Evolutionary conservation across 495 filamentous ascomycete species (phyloP).

Genomic region (Penicillium dipodomyicola): DNA sequence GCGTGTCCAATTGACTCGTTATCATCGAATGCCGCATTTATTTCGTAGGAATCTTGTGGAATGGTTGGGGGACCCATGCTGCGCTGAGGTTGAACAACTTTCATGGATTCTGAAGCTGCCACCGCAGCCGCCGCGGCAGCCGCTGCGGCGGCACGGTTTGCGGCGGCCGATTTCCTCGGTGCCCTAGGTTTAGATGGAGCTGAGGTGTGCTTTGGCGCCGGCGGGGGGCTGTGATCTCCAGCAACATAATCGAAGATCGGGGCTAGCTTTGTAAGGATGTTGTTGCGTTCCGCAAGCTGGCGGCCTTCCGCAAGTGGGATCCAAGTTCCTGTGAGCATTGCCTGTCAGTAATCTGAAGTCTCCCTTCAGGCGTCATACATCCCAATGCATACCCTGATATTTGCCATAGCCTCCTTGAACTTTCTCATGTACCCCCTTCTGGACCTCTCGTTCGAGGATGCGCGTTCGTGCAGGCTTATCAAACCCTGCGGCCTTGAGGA

Average conservation of each 20-base stretch:
- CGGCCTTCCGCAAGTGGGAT: conserved; percentile 82
- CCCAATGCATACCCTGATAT: conserved; percentile 72
- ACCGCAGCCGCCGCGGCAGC: not conserved
- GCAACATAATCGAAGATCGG: conserved; percentile 89
- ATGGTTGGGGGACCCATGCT: conserved; percentile 47
- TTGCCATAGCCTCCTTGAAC: conserved; percentile 98
- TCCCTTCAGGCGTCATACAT: not conserved
- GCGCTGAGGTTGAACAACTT: conserved; percentile 40
- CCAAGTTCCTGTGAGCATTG: conserved; percentile 71
- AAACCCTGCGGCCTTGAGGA: conserved; percentile 80
- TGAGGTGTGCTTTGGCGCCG: conserved; percentile 84
- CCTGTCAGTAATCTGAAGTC: conserved; percentile 17
- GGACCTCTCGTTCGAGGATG: conserved; percentile 94
- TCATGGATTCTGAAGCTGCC: conserved; percentile 37
- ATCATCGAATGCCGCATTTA: conserved; percentile 61
- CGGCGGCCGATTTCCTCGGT: conserved; percentile 46
- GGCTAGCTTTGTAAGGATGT: conserved; percentile 72
- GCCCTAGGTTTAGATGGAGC: conserved; percentile 66
- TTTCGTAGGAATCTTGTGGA: conserved; percentile 56
- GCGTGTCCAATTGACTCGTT: conserved; percentile 80
- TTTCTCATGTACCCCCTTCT: conserved; percentile 95
- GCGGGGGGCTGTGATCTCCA: conserved; percentile 82
- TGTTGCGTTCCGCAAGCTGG: conserved; percentile 78
- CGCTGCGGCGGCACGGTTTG: conserved; percentile 30
- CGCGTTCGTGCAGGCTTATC: conserved; percentile 91